Evolutionary conservation across 345 rosid species (phyloP).

Genomic region (Eucalyptus curtisii): DNA sequence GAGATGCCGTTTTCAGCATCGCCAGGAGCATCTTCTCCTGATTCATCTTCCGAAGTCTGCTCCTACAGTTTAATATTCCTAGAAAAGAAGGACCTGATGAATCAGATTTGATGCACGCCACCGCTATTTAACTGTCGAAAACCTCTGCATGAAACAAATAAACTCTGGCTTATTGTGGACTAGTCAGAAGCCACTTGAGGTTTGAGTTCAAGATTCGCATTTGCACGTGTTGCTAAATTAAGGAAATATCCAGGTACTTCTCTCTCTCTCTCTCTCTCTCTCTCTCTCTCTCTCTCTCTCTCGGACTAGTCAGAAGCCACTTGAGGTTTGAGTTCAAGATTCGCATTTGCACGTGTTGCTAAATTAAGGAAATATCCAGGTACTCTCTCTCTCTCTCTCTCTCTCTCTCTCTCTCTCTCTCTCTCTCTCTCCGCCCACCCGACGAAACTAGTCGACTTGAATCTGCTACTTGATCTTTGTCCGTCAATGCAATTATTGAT

Average conservation of each 20-base stretch:
- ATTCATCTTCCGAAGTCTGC: not conserved
- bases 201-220: not conserved
- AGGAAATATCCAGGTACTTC: not conserved
- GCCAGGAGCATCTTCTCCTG: not conserved
- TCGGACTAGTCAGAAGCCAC: too few species aligned
- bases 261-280: not conserved
- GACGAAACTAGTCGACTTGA: not conserved
- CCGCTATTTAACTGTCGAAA: not conserved
- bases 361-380: too few species aligned
- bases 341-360: too few species aligned
- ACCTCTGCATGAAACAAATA: not conserved
- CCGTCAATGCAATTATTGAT: not conserved
- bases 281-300: not conserved
- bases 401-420: too few species aligned
- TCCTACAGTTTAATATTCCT: not conserved
- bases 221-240: not conserved
- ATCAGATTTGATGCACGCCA: not conserved
- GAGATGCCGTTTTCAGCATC: not conserved
- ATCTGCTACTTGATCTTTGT: not conserved
- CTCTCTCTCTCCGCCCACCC: not conserved
- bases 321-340: too few species aligned
- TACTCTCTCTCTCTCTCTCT: too few species aligned
- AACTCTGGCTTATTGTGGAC: not conserved
- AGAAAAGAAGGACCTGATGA: not conserved
- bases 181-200: not conserved